A percentile compares a stretch with the other conserved stretches of the same genome.
These are phyloP conservation scores for Jamesozyma spencerorum DNA, from an alignment of 805 yeast species.

Conservation along the genomic window DNA sequence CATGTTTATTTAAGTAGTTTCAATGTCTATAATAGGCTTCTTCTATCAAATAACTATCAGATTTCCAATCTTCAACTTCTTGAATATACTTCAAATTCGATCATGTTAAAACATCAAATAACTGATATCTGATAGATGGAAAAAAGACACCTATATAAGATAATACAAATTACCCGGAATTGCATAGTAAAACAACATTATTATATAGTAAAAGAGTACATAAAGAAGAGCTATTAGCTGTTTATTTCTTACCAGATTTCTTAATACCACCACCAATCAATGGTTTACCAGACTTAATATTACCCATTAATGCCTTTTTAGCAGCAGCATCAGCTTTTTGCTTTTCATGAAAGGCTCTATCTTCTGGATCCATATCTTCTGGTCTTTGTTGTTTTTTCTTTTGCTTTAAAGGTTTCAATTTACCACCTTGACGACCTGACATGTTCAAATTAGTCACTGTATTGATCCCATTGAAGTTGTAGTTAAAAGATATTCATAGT, in stretches of 20 bases:
- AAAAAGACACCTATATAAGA: too few relatives aligned
- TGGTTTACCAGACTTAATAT: slow-evolving; percentile 86
- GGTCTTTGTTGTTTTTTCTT: slow-evolving; percentile 58
- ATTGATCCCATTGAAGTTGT: too few relatives aligned
- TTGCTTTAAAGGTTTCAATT: slow-evolving; percentile 69
- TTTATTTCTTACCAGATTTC: slow-evolving; percentile 61
- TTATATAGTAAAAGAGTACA: not conserved
- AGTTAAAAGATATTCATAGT: too few relatives aligned
- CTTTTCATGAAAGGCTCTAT: slow-evolving; percentile 81
- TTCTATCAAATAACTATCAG: not conserved
- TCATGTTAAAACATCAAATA: too few relatives aligned
- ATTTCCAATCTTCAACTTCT: too few relatives aligned
- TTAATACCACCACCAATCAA: slow-evolving; percentile 91
- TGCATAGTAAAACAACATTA: too few relatives aligned
- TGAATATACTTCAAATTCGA: too few relatives aligned
- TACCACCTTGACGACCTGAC: slow-evolving; percentile 98
- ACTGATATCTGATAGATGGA: too few relatives aligned
- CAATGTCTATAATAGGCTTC: not conserved
- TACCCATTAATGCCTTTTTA: slow-evolving; percentile 77
- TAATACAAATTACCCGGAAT: slow-evolving; percentile 1
- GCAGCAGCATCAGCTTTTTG: slow-evolving; percentile 94
- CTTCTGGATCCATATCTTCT: slow-evolving; percentile 75
- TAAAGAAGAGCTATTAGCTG: not conserved
- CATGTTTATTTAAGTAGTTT: not conserved
- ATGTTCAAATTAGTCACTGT: slow-evolving; percentile 35